Conservation (phyloP, 2,329 filamentous ascomycete genomes). For the Venturia carpophila region DNA sequence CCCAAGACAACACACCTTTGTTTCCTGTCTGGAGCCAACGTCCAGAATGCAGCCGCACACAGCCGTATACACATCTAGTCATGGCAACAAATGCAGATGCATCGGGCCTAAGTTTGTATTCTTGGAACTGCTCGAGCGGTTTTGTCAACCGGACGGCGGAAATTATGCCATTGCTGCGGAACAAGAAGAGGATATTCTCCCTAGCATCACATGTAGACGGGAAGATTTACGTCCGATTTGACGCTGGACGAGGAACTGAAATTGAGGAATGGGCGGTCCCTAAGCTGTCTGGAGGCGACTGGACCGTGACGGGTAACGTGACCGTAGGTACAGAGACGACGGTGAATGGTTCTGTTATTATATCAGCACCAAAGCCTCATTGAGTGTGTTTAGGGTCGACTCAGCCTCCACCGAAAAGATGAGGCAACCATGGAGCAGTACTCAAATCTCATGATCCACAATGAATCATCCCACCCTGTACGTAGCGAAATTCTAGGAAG, state of each 20-base stretch:
- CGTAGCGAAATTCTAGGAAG: too few species aligned
- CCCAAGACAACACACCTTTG: background rate
- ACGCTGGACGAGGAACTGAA: background rate
- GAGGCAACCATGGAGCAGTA: background rate
- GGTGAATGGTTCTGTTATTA: background rate
- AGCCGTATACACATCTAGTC: background rate
- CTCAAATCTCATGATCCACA: too few species aligned
- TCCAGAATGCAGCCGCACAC: background rate
- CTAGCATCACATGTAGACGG: background rate
- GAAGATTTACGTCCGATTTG: background rate
- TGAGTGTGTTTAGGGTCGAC: background rate
- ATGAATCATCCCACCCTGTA: too few species aligned
- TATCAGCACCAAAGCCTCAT: background rate
- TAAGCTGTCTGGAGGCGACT: background rate
- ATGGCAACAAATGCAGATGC: background rate
- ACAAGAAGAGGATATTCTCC: background rate
- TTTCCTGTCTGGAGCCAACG: background rate
- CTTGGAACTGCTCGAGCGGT: slow-evolving; percentile 2
- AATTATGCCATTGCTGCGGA: background rate
- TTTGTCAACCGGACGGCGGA: background rate
- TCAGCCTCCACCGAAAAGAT: background rate
- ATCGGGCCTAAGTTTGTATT: background rate
- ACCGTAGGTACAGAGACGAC: background rate
- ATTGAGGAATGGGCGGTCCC: background rate
- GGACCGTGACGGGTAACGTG: background rate